Conservation (phyloP, 495 filamentous ascomycete species). For the Xanthoparmelia taractica region DNA sequence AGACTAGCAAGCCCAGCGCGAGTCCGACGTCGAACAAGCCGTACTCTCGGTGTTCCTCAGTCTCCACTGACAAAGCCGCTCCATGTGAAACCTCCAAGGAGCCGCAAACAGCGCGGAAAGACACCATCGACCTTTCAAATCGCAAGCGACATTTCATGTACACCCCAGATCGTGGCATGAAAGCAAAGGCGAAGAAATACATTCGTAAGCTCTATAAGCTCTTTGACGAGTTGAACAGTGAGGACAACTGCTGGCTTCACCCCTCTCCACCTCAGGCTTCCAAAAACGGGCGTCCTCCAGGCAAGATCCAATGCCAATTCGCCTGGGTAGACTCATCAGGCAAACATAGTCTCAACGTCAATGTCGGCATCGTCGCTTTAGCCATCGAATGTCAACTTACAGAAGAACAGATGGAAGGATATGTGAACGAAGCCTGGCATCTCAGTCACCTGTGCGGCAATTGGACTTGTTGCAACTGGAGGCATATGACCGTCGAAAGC, state of each 20-base stretch:
- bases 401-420: conserved; percentile 30
- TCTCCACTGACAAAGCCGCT: too few species aligned
- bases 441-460: conserved; percentile 35
- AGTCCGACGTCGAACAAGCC: too few species aligned
- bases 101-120: neutral
- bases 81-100: neutral
- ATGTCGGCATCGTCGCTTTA: conserved; percentile 26
- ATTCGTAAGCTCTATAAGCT: conserved; percentile 12
- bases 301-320: conserved; percentile 15
- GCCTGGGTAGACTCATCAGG: conserved; percentile 12
- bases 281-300: neutral
- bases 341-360: conserved; percentile 17
- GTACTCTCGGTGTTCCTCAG: too few species aligned
- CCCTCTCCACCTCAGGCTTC: conserved; percentile 17
- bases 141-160: conserved; percentile 1
- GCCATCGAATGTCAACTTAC: conserved; percentile 25
- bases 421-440: conserved; percentile 30
- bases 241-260: conserved; percentile 23
- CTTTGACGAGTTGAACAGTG: conserved; percentile 10
- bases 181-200: conserved; percentile 13
- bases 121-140: neutral
- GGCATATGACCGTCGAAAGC: conserved; percentile 29
- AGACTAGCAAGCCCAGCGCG: too few species aligned
- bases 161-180: conserved; percentile 9
- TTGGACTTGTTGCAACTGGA: conserved; percentile 33